Evolutionary conservation across 140 eudicot genomes (phyloP), one percentile per base, ranked within the genome.

Genomic region (Stevia rebaudiana): DNA sequence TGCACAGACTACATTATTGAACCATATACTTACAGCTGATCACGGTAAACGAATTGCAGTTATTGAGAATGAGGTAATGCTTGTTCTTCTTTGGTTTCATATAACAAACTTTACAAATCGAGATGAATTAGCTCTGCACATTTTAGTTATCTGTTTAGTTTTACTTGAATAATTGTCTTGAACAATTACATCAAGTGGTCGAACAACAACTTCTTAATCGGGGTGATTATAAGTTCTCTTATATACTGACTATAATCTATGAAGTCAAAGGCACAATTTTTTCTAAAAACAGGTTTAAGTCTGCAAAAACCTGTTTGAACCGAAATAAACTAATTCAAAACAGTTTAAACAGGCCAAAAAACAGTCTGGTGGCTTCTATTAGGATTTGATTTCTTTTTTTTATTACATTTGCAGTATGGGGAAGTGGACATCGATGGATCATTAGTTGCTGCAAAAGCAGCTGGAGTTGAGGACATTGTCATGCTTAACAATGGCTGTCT

Each of bases 391-490:
- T 11, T 35, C 0, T 16, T 13, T 13, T 43, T n/a, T 70, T 19
- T 67, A 9, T 60, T 71, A 39, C 22, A 56, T 75, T 73, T 69
- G 71, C 80, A 92, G 98, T 92, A 68, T 54, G 98, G 98, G 54
- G 98, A 92, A 80, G 97, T 92, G 58, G 98, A 88, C 75, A 92
- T 92, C 44, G 98, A 92, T 74, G 98, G 98, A 8, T 92, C 98
- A 8, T 83, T 92, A 67, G 98, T 92, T 68, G 98, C 97, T 72
- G 96, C 97, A 44, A 88, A 92, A 74, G 65, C 98, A 62, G 80
- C 81, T 71, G 94, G 92, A 46, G 94, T 89, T 65, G 98, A 92
- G 73, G 98, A 92, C 72, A 92, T 92, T 65, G 60, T 92, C 12
- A 92, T 92, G 98, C 95, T 92, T 59, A 92, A 92, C 60, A 92